These are phyloP conservation scores for Pyropia yezoensis DNA, from an alignment of 23 red algal genomes.

Conservation along the genomic window DNA sequence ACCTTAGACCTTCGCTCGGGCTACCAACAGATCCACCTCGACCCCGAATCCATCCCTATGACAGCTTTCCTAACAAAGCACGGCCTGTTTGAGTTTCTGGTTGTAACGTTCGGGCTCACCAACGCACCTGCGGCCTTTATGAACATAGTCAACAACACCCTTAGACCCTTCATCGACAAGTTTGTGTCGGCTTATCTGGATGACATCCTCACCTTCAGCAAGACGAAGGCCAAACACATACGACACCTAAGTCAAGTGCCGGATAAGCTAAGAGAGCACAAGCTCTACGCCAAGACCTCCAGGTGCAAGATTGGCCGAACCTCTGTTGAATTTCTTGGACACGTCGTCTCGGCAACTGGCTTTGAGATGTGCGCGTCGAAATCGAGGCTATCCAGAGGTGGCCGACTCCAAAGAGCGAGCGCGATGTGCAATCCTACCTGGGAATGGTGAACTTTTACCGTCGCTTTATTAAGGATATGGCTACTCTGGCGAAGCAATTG, in stretches of 20 bases:
- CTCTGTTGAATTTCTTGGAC: constrained; percentile 27
- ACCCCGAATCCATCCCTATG: constrained; percentile 8
- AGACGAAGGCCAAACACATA: constrained; percentile 12
- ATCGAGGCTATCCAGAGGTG: too few species aligned
- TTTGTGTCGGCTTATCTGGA: constrained; percentile 24
- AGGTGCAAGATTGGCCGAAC: constrained; percentile 7
- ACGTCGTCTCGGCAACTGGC: too few species aligned
- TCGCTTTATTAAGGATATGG: too few species aligned
- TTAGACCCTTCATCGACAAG: constrained; percentile 12
- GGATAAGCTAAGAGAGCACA: constrained; percentile 14
- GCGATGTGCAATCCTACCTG: too few species aligned
- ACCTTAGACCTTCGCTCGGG: constrained; percentile 21
- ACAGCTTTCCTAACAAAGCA: constrained; percentile 30
- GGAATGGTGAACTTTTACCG: too few species aligned
- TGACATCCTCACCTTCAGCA: constrained; percentile 32
- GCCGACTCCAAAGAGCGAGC: too few species aligned
- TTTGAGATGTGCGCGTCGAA: too few species aligned
- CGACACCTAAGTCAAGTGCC: constrained; percentile 9
- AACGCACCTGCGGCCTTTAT: constrained; percentile 16
- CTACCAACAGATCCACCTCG: constrained; percentile 24
- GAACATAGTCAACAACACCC: constrained; percentile 17
- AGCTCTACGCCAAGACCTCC: constrained; percentile 9
- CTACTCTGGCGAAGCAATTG: too few species aligned
- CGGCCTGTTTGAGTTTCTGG: constrained; percentile 20
- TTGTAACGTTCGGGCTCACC: constrained; percentile 25